phyloP scores from a whole-genome alignment of 306 rosid species.

The Gastrolobium villosum region DNA sequence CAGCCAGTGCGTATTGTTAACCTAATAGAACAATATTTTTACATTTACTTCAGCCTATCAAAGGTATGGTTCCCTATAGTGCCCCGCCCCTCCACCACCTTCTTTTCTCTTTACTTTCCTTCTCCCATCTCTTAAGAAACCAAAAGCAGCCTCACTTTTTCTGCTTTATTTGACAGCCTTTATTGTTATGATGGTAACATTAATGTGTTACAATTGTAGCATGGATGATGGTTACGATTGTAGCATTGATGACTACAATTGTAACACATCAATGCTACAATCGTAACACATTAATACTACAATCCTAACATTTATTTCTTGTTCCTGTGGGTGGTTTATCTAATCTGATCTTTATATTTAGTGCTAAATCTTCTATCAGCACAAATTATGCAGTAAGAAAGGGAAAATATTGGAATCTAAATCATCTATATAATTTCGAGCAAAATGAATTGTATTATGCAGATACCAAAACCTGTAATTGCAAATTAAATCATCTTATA shows the following conservation, averaged over 20 bases:
- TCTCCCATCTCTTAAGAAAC: conserved; percentile 6
- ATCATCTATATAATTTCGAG: not conserved
- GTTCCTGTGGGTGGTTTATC: not conserved
- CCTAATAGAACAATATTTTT: not conserved
- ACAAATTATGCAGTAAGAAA: conserved; percentile 18
- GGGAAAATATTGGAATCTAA: conserved; percentile 12
- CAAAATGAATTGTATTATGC: conserved; percentile 11
- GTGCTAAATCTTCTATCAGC: conserved; percentile 2
- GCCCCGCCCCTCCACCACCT: not conserved
- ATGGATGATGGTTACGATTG: too few relatives aligned
- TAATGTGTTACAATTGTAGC: too few relatives aligned
- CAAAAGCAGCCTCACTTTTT: conserved; percentile 7
- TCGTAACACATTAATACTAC: too few relatives aligned
- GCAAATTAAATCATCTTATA: not conserved
- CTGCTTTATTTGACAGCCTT: conserved; percentile 4
- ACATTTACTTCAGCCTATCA: conserved; percentile 12
- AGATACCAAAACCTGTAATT: not conserved
- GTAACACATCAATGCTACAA: too few relatives aligned
- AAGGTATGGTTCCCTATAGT: conserved; percentile 6
- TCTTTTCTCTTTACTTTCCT: not conserved
- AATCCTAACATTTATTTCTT: not conserved
- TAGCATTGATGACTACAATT: too few relatives aligned
- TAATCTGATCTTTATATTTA: conserved; percentile 20
- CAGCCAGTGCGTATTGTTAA: not conserved
- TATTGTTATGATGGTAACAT: too few relatives aligned